Evolutionary conservation across 495 filamentous ascomycete species (phyloP).

Genomic region (Penicillium tannophilum): DNA sequence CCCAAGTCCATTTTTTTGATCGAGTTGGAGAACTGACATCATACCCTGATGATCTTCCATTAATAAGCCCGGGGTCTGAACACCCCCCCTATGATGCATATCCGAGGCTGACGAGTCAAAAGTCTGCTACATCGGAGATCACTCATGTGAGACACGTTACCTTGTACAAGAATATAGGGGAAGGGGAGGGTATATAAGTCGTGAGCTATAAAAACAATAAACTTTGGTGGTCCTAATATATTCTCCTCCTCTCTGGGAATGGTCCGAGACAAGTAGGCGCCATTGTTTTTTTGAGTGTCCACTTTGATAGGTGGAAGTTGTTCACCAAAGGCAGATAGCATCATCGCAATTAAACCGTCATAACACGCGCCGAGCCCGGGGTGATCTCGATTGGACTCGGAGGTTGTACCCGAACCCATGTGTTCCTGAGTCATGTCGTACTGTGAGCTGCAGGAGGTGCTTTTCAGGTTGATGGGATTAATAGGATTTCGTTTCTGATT

Average conservation of each 20-base stretch:
- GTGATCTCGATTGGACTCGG: constrained; percentile 4
- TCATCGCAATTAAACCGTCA: background rate
- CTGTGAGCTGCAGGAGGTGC: background rate
- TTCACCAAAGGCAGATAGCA: background rate
- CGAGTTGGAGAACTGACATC: constrained; percentile 5
- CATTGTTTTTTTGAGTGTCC: background rate
- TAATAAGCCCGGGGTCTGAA: constrained; percentile 9
- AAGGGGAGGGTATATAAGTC: background rate
- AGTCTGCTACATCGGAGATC: constrained; percentile 10
- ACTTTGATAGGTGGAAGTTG: background rate
- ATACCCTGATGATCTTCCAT: constrained; percentile 9
- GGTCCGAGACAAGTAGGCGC: background rate
- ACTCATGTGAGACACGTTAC: constrained; percentile 12
- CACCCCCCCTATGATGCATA: constrained; percentile 1
- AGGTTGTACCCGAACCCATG: constrained; percentile 13
- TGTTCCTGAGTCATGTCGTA: constrained; percentile 16
- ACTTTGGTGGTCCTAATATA: background rate
- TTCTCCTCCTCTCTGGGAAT: background rate
- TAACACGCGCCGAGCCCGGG: constrained; percentile 1
- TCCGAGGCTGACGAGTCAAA: constrained; percentile 13
- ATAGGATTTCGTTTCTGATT: too few relatives aligned
- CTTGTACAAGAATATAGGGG: background rate
- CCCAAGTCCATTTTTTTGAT: background rate
- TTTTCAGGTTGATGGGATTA: too few relatives aligned
- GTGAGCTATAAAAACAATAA: background rate